Base-by-base conservation (phyloP, 1,284 basidiomycete genomes). In the Bjerkandera adusta region DNA sequence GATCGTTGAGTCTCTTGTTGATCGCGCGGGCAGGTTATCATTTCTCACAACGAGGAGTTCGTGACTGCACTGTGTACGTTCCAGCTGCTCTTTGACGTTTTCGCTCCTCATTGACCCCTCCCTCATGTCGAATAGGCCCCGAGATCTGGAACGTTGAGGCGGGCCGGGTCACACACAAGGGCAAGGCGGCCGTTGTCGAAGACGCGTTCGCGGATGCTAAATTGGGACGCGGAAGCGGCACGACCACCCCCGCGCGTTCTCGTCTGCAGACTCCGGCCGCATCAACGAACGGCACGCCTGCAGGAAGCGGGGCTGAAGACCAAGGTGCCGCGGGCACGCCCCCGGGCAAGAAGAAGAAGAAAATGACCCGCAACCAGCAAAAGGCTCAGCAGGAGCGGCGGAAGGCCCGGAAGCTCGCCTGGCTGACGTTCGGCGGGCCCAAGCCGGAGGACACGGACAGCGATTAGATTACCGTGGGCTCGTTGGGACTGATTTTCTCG, bases 11-110 rank as follows among this genome's bases (percentile, higher is more conserved):
- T 47, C 48, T 44, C 24, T 43, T 34, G 51, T 54, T 54, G 41
- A 55, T 47, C 33, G 40, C 47, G 55, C 53, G 48, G 39, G 16
- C 59, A 87, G 84, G 82, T 96, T 59, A 97, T 97, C 72, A 97
- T 98, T 65, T 97, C 93, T 47, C 95, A 97, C 75, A 96, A 96
- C 71, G 73, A 81, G 60, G 92, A 97, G 73, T 97, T 96, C 59
- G 89, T 96, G 24, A 76, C 81, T 33, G 89, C 91, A 11, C 75
- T 95, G 41, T 95, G 92, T 88, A 64, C 64, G 82, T 78, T 37
- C 6, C 34, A 45, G 25, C n/a, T 43, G 38, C 38, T 25, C 24
- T 48, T n/a, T 24, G 47, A 30, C 25, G 44, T 26, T 34, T 24
- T 16, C 13, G 38, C 35, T 47, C 30, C 41, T 48, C 15, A 37